phyloP scores from a whole-genome alignment of 768 basidiomycete genomes.

The Artomyces pyxidatus region DNA sequence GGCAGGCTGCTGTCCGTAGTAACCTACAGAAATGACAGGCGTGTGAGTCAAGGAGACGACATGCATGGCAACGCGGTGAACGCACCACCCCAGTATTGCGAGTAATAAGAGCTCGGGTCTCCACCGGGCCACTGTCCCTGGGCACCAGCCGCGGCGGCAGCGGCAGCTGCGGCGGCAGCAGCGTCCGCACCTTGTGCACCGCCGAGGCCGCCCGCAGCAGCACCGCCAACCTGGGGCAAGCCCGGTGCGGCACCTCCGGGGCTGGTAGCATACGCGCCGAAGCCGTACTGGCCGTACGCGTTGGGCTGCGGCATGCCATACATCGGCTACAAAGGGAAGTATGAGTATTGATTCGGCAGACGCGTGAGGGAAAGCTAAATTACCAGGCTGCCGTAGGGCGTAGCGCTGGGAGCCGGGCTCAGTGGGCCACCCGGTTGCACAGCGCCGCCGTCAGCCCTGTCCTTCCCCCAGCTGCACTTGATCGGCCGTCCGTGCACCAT shows the following conservation, averaged over 20 bases:
- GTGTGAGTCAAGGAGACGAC: conserved; percentile 11
- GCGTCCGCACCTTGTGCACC: conserved; percentile 31
- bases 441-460: conserved; percentile 67
- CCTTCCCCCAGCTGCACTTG: conserved; percentile 99
- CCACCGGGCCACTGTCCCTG: conserved; percentile 74
- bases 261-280: conserved; percentile 66
- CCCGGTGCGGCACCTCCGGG: conserved; percentile 44
- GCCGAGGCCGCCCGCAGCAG: conserved; percentile 48
- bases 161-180: conserved; percentile 48
- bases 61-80: conserved; percentile 12
- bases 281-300: conserved; percentile 73
- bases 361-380: conserved; percentile 19
- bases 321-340: conserved; percentile 51
- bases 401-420: conserved; percentile 49
- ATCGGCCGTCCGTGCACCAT: conserved; percentile 96
- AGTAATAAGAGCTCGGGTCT: conserved; percentile 70
- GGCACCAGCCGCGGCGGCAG: conserved; percentile 38
- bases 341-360: conserved; percentile 1
- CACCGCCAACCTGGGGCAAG: conserved; percentile 38
- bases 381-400: conserved; percentile 80
- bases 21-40: conserved; percentile 40
- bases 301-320: conserved; percentile 84
- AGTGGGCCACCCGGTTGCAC: conserved; percentile 40
- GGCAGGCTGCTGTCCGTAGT: conserved; percentile 68
- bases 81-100: conserved; percentile 80